Conservation (phyloP, 106 monocot genomes). For the Apostasia shenzhenica region DNA sequence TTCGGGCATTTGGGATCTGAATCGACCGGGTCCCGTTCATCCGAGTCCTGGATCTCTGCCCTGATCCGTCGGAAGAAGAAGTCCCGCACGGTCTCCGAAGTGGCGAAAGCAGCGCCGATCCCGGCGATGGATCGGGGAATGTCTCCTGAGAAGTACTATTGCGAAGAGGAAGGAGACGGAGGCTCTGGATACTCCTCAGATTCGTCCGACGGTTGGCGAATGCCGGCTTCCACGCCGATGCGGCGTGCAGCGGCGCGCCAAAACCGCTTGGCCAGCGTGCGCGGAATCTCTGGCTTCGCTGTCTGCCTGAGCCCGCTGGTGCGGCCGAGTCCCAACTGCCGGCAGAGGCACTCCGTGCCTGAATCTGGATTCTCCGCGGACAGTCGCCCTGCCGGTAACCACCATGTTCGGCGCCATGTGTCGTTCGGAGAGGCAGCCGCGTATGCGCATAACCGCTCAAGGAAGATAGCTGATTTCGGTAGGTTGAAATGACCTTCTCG, state of each 20-base stretch:
- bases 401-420: background rate
- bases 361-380: conserved; percentile 11
- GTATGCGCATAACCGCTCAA: conserved; percentile 18
- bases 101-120: background rate
- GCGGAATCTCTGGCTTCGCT: conserved; percentile 27
- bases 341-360: background rate
- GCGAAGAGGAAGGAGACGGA: background rate
- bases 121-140: conserved; percentile 10
- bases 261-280: background rate
- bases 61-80: conserved; percentile 6
- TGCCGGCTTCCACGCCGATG: conserved; percentile 21
- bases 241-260: background rate
- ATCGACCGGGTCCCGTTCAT: background rate
- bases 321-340: conserved; percentile 10
- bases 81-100: background rate
- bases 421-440: background rate
- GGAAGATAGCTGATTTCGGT: conserved; percentile 35
- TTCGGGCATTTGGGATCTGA: conserved; percentile 12
- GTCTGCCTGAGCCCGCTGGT: conserved; percentile 51
- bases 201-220: conserved; percentile 7
- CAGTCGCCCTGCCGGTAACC: background rate
- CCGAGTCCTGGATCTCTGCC: background rate
- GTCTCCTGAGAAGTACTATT: conserved; percentile 3
- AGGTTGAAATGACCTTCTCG: conserved; percentile 24
- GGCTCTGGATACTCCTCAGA: conserved; percentile 8